A percentile compares a stretch with the other conserved stretches of the same genome.
These are phyloP conservation scores for Penicillium verhagenii DNA, from an alignment of 495 filamentous ascomycete species.

Conservation along the genomic window DNA sequence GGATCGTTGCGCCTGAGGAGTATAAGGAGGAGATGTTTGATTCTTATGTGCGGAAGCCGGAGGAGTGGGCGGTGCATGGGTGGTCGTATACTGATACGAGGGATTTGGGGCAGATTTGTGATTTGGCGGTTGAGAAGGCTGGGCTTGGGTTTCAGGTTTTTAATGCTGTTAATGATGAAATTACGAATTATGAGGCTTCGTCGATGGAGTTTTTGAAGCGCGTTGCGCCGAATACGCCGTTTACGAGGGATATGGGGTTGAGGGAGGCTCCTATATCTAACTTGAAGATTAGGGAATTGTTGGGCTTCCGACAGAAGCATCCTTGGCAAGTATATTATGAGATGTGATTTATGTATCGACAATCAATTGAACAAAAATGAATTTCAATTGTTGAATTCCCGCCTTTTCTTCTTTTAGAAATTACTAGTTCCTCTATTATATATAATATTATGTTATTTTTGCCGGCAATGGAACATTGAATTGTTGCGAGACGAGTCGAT, in stretches of 20 bases:
- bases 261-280: constrained; percentile 59
- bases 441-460: too few relatives aligned
- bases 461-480: too few relatives aligned
- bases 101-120: constrained; percentile 59
- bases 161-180: constrained; percentile 61
- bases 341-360: too few relatives aligned
- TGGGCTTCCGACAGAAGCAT: constrained; percentile 58
- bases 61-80: constrained; percentile 51
- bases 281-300: constrained; percentile 54
- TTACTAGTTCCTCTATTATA: too few relatives aligned
- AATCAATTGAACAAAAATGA: too few relatives aligned
- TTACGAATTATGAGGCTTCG: constrained; percentile 41
- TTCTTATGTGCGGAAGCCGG: constrained; percentile 47
- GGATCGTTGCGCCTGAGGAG: constrained; percentile 59
- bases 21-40: constrained; percentile 50
- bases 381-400: too few relatives aligned
- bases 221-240: constrained; percentile 41
- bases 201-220: constrained; percentile 50
- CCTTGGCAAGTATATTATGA: constrained; percentile 47
- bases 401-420: too few relatives aligned
- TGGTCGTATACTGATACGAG: constrained; percentile 62
- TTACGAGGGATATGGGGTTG: constrained; percentile 53
- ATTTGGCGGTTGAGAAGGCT: constrained; percentile 45
- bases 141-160: constrained; percentile 60
- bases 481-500: too few relatives aligned